Conservation (phyloP, 306 rosid species). For the Quercus wislizeni region DNA sequence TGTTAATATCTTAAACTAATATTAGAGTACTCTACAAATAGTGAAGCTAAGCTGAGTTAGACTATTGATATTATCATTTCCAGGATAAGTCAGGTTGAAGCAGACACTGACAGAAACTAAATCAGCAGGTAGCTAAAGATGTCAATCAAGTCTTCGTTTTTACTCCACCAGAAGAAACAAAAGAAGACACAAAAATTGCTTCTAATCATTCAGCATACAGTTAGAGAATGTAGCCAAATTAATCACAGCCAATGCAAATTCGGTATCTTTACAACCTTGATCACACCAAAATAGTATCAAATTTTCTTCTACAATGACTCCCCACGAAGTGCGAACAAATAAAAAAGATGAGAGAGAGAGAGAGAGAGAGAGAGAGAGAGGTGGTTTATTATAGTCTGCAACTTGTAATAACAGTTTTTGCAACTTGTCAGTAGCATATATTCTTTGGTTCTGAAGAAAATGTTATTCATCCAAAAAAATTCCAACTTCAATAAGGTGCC, state of each 20-base stretch:
- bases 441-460: too few relatives aligned
- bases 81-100: not conserved
- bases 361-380: not conserved
- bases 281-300: not conserved
- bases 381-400: not conserved
- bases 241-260: not conserved
- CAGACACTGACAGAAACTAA: not conserved
- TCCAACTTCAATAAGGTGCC: not conserved
- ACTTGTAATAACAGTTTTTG: too few relatives aligned
- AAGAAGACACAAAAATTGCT: too few relatives aligned
- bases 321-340: not conserved
- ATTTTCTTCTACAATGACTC: too few relatives aligned
- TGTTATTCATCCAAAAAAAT: too few relatives aligned
- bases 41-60: conserved; percentile 18
- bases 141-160: not conserved
- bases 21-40: not conserved
- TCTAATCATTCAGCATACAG: too few relatives aligned
- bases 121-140: not conserved
- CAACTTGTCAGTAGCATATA: too few relatives aligned
- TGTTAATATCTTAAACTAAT: not conserved
- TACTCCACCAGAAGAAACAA: not conserved
- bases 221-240: too few relatives aligned
- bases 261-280: not conserved
- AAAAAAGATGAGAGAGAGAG: not conserved
- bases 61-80: not conserved